Evolutionary conservation across 2,329 filamentous ascomycete species (phyloP).

Genomic region (Aspergillus sp.): DNA sequence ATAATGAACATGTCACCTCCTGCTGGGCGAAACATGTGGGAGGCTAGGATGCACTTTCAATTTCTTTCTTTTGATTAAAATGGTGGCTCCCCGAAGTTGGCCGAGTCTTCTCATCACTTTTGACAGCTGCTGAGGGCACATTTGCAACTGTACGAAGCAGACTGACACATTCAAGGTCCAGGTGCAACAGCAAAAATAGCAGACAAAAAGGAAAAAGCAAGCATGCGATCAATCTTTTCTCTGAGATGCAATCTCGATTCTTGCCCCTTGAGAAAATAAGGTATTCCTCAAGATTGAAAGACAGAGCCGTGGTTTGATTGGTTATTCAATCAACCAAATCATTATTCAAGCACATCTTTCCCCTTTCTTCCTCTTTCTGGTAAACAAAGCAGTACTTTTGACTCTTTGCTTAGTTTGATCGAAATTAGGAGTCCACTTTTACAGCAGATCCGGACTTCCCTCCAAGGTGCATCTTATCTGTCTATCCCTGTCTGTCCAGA

Average conservation of each 20-base stretch:
- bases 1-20: constrained; percentile 23
- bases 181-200: background rate
- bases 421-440: constrained; percentile 12
- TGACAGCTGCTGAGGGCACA: too few species aligned
- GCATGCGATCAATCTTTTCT: constrained; percentile 5
- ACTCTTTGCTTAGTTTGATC: constrained; percentile 10
- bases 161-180: too few species aligned
- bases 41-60: background rate
- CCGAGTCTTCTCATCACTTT: too few species aligned
- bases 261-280: constrained; percentile 1
- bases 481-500: constrained; percentile 22
- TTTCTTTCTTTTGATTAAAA: background rate
- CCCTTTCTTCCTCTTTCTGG: background rate
- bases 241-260: constrained; percentile 6
- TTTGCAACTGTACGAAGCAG: too few species aligned
- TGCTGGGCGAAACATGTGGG: constrained; percentile 18
- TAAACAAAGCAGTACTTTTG: background rate
- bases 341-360: background rate
- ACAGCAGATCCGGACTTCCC: constrained; percentile 1
- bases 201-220: constrained; percentile 12
- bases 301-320: background rate
- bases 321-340: background rate
- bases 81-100: too few species aligned
- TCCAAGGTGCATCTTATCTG: constrained; percentile 15
- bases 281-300: background rate